Conservation (phyloP, 2,329 filamentous ascomycete species). For the Aspergillus spinulosporus region DNA sequence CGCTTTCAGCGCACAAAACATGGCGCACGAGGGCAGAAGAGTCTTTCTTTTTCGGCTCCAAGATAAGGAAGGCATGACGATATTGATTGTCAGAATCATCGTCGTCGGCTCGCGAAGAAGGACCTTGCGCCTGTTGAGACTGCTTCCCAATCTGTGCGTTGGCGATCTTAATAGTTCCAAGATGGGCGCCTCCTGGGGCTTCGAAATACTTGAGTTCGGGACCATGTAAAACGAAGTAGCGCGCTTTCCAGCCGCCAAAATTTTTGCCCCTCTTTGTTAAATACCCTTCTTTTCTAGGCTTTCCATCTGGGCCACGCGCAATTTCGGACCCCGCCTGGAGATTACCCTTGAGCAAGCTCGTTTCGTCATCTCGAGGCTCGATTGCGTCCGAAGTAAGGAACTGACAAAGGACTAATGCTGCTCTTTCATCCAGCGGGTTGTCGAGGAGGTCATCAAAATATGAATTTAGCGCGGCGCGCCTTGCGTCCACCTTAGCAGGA, state of each 20-base stretch:
- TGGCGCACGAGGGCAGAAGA: slow-evolving; percentile 84
- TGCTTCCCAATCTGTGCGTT: slow-evolving; percentile 95
- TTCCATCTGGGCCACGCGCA: slow-evolving; percentile 59
- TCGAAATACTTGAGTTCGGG: slow-evolving; percentile 86
- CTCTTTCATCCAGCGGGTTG: slow-evolving; percentile 72
- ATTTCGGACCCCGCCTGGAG: slow-evolving; percentile 34
- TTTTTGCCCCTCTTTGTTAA: slow-evolving; percentile 97
- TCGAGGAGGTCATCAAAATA: slow-evolving; percentile 87
- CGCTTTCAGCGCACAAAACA: slow-evolving; percentile 92
- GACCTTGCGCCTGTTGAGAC: slow-evolving; percentile 63
- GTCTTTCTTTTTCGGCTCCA: slow-evolving; percentile 97
- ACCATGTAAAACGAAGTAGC: slow-evolving; percentile 69
- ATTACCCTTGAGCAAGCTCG: slow-evolving; percentile 47
- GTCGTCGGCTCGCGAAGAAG: slow-evolving; percentile 64
- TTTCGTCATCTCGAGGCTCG: slow-evolving; percentile 55
- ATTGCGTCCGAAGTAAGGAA: slow-evolving; percentile 74
- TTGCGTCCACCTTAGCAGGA: slow-evolving; percentile 87
- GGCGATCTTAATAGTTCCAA: slow-evolving; percentile 89
- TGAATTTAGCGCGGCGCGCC: slow-evolving; percentile 73
- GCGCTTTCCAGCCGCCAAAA: slow-evolving; percentile 96
- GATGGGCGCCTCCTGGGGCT: slow-evolving; percentile 80
- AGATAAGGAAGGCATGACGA: slow-evolving; percentile 88
- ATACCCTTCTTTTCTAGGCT: slow-evolving; percentile 80
- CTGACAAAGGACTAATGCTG: slow-evolving; percentile 78
- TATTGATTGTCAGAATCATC: slow-evolving; percentile 93